These are phyloP conservation scores for Tulasnella sp. DNA, from an alignment of 768 basidiomycete genomes.

Conservation along the genomic window DNA sequence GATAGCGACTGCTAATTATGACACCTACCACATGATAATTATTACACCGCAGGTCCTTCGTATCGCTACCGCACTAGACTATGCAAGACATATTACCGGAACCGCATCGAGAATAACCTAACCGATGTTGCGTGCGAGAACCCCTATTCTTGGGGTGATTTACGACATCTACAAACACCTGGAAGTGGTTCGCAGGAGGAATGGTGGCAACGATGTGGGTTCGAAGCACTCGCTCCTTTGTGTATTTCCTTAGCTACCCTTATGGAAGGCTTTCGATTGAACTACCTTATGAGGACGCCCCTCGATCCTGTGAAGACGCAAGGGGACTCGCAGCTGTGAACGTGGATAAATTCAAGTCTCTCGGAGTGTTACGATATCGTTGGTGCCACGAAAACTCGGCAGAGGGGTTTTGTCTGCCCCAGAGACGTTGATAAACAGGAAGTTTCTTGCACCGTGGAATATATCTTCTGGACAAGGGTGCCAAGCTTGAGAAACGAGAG, in stretches of 20 bases:
- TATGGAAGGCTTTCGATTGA: slow-evolving; percentile 39
- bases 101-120: not conserved
- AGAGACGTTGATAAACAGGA: slow-evolving; percentile 52
- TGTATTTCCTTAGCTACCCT: slow-evolving; percentile 30
- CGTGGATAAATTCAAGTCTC: not conserved
- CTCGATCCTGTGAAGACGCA: slow-evolving; percentile 31
- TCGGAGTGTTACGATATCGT: slow-evolving; percentile 17
- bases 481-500: too few relatives aligned
- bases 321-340: slow-evolving; percentile 39
- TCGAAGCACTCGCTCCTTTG: too few relatives aligned
- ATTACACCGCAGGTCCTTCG: slow-evolving; percentile 15
- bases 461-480: slow-evolving; percentile 25
- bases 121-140: slow-evolving; percentile 38
- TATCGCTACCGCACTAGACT: slow-evolving; percentile 4
- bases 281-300: slow-evolving; percentile 37
- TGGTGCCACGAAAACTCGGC: slow-evolving; percentile 17
- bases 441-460: slow-evolving; percentile 48
- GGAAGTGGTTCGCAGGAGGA: slow-evolving; percentile 39
- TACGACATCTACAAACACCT: slow-evolving; percentile 40
- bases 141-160: slow-evolving; percentile 38
- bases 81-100: slow-evolving; percentile 19
- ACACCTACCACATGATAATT: slow-evolving; percentile 13
- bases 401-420: slow-evolving; percentile 47
- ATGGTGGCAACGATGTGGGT: slow-evolving; percentile 37
- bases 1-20: too few relatives aligned